Conservation (phyloP, 352 stramenopile genomes). For the Globisporangium abappressorium region DNA sequence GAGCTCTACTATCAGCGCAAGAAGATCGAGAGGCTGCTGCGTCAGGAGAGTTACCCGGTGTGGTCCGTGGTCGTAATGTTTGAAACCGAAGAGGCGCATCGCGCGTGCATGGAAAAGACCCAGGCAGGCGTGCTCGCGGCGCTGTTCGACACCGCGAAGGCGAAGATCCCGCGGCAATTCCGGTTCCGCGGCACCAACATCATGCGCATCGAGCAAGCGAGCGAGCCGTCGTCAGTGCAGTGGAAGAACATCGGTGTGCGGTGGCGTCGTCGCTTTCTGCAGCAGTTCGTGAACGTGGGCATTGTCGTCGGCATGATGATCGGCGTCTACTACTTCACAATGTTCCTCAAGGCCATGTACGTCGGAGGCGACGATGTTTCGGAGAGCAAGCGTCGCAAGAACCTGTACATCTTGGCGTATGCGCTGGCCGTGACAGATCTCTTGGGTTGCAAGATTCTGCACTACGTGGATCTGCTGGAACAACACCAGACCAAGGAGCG, state of each 20-base stretch:
- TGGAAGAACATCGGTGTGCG: slow-evolving; percentile 64
- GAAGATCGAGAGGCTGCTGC: slow-evolving; percentile 33
- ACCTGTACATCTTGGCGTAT: slow-evolving; percentile 56
- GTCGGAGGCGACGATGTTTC: slow-evolving; percentile 26
- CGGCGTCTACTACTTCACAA: slow-evolving; percentile 51
- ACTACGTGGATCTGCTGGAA: slow-evolving; percentile 54
- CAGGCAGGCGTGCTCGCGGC: slow-evolving; percentile 48
- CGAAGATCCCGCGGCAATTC: slow-evolving; percentile 28
- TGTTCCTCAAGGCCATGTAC: slow-evolving; percentile 33
- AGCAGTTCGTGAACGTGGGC: slow-evolving; percentile 43
- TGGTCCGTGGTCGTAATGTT: slow-evolving; percentile 81
- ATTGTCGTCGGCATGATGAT: slow-evolving; percentile 50
- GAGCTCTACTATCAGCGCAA: slow-evolving; percentile 46
- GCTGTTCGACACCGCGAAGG: slow-evolving; percentile 32
- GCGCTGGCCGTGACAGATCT: slow-evolving; percentile 51
- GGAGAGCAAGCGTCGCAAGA: slow-evolving; percentile 31
- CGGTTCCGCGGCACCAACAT: slow-evolving; percentile 70
- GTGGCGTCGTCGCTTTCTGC: slow-evolving; percentile 31
- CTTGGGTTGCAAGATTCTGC: slow-evolving; percentile 57
- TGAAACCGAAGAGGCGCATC: slow-evolving; percentile 64
- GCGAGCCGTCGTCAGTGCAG: slow-evolving; percentile 63
- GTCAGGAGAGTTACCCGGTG: slow-evolving; percentile 45
- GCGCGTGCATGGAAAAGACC: slow-evolving; percentile 45
- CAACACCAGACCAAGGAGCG: slow-evolving; percentile 65
- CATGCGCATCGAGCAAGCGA: slow-evolving; percentile 59